These are phyloP conservation scores for Neofusicoccum parvum DNA, from an alignment of 2,329 filamentous ascomycete species.

Conservation along the genomic window DNA sequence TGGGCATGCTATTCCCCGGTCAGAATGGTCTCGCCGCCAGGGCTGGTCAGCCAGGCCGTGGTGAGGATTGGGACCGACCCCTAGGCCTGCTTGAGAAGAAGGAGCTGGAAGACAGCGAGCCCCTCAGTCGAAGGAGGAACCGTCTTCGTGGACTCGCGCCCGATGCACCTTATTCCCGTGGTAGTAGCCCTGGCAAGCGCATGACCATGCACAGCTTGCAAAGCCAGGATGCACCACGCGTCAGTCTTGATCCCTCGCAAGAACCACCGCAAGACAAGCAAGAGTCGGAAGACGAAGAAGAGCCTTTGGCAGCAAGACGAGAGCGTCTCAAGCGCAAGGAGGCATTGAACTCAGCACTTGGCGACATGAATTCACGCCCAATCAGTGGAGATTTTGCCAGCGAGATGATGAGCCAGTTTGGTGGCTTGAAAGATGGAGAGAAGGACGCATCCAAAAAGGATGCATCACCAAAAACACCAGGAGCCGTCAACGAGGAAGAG, in stretches of 20 bases:
- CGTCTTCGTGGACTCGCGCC: conserved; percentile 67
- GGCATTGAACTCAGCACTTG: conserved; percentile 47
- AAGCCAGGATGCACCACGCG: background rate
- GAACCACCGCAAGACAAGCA: conserved; percentile 29
- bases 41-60: conserved; percentile 37
- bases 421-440: conserved; percentile 31
- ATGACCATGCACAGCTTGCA: conserved; percentile 7
- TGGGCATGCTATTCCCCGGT: conserved; percentile 75
- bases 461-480: conserved; percentile 26
- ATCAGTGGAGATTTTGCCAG: conserved; percentile 68
- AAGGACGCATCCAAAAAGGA: conserved; percentile 28
- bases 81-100: conserved; percentile 77
- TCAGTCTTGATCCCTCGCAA: background rate
- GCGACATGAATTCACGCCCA: conserved; percentile 49
- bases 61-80: conserved; percentile 60
- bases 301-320: conserved; percentile 69
- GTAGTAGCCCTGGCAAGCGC: conserved; percentile 29
- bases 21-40: conserved; percentile 56
- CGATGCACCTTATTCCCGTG: conserved; percentile 27
- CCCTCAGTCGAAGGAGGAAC: conserved; percentile 74
- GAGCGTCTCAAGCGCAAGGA: conserved; percentile 65
- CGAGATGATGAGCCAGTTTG: conserved; percentile 62
- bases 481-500: conserved; percentile 54
- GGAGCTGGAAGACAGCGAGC: conserved; percentile 90
- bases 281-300: conserved; percentile 51